Evolutionary conservation across 2,329 filamentous ascomycete species (phyloP).

Genomic region (Drechslerella dactyloides): DNA sequence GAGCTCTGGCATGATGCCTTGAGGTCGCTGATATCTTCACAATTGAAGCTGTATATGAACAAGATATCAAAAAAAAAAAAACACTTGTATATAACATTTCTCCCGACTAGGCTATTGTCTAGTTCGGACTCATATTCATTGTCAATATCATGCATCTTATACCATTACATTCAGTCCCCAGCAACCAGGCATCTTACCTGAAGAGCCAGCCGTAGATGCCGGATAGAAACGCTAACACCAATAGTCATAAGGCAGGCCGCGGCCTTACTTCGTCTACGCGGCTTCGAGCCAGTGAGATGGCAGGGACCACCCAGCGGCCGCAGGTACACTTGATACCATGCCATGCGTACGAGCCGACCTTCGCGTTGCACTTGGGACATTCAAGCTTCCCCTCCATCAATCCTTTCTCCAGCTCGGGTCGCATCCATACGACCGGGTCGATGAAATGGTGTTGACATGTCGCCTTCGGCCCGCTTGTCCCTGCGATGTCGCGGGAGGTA

Average conservation of each 20-base stretch:
- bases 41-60: constrained; percentile 2
- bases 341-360: constrained; percentile 94
- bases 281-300: constrained; percentile 81
- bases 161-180: not conserved
- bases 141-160: not conserved
- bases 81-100: not conserved
- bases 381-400: constrained; percentile 81
- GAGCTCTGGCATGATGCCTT: constrained; percentile 7
- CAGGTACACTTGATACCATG: constrained; percentile 93
- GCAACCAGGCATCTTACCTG: not conserved
- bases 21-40: not conserved
- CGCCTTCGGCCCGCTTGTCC: constrained; percentile 52
- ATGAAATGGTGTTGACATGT: constrained; percentile 86
- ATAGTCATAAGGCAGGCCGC: constrained; percentile 19
- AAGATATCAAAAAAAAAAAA: constrained; percentile 1
- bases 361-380: constrained; percentile 84
- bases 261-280: constrained; percentile 73
- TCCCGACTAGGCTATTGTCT: not conserved
- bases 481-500: constrained; percentile 24
- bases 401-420: constrained; percentile 77
- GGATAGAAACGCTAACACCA: not conserved
- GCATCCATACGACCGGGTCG: constrained; percentile 95
- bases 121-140: not conserved
- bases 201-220: not conserved
- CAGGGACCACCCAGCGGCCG: constrained; percentile 86